Base-by-base conservation (phyloP, 1,284 basidiomycete species). In the Microbotryomycetes sp. region DNA sequence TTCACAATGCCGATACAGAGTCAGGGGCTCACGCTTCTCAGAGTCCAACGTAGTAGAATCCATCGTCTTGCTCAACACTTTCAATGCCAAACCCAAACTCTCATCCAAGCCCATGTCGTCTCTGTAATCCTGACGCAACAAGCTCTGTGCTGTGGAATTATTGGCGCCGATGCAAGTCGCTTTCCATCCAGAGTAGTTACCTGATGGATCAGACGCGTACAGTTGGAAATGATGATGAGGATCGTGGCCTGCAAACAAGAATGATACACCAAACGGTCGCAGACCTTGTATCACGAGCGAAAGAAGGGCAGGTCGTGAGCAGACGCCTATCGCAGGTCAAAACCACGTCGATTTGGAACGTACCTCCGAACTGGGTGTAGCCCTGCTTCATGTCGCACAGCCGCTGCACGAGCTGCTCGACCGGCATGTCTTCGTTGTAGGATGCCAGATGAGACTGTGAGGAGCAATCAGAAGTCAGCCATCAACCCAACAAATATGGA, bases 21-120 rank as follows among this genome's bases (percentile, higher is more conserved):
- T 28, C n/a, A 4, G 2, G n/a, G 29, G 60, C 67, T 28, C 29
- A 94, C 92, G 79, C 77, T 94, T 96, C 78, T 97, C 92, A 74
- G 89, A 92, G 55, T 92, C 88, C 65, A 99, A 78, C 56, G 90
- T 93, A 30, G 94, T 97, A 68, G 91, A 92, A 75, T 99, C 94
- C 93, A 98, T 97, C 52, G 94, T 97, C 83, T 97, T 98, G 81
- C 92, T 93, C 86, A 99, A 91, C 57, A 92, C 89, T 79, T 87
- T 88, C 70, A 97, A 81, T 54, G 91, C 92, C 46, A 99, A 81
- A 28, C 83, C 86, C 72, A 94, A 87, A n/a, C 92, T 93, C 59
- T 92, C 91, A 73, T 92, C 88, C 47, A 96, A 81, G 19, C 82
- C 80, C 62, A 97, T 87, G 64, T 92, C 91, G 70, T 97, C 94